A percentile compares a stretch with the other conserved stretches of the same genome.
Evolutionary conservation across 164 flowering plant species (phyloP).

Genomic region (Tinospora cordifolia): DNA sequence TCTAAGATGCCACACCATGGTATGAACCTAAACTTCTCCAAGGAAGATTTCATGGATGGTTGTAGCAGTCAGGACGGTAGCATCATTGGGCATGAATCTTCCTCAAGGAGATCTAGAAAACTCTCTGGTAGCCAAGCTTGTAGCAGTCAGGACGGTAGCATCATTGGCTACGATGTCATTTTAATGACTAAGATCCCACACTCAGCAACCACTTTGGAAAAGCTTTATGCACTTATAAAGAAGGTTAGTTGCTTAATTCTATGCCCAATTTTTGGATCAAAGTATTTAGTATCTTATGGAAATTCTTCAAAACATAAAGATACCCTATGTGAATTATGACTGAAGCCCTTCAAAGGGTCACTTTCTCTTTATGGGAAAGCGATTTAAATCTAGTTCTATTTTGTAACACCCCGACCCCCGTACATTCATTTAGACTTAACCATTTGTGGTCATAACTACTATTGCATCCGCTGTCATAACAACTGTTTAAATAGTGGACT

Average conservation of each 20-base stretch:
- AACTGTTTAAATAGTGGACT: too few relatives aligned
- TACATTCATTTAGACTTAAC: too few relatives aligned
- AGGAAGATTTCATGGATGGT: slow-evolving; percentile 84
- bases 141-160: too few relatives aligned
- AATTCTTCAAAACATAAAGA: background rate
- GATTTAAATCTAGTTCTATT: background rate
- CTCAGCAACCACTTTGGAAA: slow-evolving; percentile 60
- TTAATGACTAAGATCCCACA: slow-evolving; percentile 75
- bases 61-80: slow-evolving; percentile 89
- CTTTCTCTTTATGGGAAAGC: background rate
- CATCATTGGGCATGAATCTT: slow-evolving; percentile 48
- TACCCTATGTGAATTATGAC: background rate
- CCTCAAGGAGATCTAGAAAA: slow-evolving; percentile 73
- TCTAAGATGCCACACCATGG: slow-evolving; percentile 38
- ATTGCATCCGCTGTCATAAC: too few relatives aligned
- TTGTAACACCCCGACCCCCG: too few relatives aligned
- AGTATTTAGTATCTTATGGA: background rate
- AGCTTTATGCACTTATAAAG: slow-evolving; percentile 62
- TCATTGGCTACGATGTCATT: slow-evolving; percentile 85
- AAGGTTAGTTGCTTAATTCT: slow-evolving; percentile 63
- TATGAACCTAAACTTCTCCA: slow-evolving; percentile 66
- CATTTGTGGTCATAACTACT: too few relatives aligned
- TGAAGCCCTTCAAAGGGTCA: too few relatives aligned
- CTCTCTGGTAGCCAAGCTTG: slow-evolving; percentile 90
- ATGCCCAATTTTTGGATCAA: too few relatives aligned